Percentiles rank a stretch among this genome's conserved stretches.
Evolutionary conservation across 2,329 filamentous ascomycete species (phyloP).

Genomic region (Amylocarpus encephaloides): DNA sequence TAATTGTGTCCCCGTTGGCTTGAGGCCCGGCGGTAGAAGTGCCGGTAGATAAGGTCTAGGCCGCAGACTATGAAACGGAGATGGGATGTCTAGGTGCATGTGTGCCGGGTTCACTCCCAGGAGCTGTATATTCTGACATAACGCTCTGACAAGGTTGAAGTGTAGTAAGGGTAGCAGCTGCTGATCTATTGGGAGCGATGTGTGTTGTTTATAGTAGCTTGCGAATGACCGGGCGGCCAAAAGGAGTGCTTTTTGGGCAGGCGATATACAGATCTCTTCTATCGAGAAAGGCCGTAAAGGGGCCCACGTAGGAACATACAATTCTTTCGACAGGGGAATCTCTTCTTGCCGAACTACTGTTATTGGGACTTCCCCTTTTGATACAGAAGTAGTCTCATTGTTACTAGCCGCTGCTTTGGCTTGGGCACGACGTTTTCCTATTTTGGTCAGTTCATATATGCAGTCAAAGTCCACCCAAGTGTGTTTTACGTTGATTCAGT

Average conservation of each 20-base stretch:
- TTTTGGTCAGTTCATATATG: neutral
- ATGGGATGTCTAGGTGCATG: conserved; percentile 16
- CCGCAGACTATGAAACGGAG: conserved; percentile 12
- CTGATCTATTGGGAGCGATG: conserved; percentile 17
- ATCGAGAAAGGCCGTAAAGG: neutral
- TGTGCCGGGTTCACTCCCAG: conserved; percentile 20
- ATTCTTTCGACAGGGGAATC: neutral
- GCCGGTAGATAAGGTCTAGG: neutral
- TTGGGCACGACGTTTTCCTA: conserved; percentile 1
- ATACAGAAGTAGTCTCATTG: neutral
- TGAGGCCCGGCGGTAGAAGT: conserved; percentile 21
- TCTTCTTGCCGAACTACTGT: no score
- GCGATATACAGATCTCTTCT: neutral
- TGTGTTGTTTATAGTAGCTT: neutral
- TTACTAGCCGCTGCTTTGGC: conserved; percentile 2
- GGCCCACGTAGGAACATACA: neutral
- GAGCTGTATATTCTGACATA: conserved; percentile 31
- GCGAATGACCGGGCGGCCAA: conserved; percentile 8
- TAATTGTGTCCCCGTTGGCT: conserved; percentile 36
- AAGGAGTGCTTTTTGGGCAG: neutral
- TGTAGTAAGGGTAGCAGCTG: conserved; percentile 33
- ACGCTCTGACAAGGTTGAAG: conserved; percentile 35
- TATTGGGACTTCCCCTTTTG: neutral
- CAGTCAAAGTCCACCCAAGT: neutral
- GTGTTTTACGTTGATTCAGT: conserved; percentile 26